Conservation (phyloP, 1,284 basidiomycete species). For the Pascua sp. region DNA sequence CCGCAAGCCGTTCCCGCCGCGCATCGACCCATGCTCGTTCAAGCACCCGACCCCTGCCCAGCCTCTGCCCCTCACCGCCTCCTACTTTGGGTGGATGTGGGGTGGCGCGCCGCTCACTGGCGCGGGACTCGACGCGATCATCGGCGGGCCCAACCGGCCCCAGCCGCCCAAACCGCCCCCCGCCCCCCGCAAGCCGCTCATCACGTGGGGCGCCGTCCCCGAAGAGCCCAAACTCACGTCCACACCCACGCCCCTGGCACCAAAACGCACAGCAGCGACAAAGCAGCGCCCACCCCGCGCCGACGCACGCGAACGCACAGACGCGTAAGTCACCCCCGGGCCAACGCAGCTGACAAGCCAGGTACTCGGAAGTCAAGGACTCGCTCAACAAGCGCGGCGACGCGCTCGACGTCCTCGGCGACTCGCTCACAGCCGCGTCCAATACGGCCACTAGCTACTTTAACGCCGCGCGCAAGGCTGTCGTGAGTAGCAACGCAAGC, state of each 20-base stretch:
- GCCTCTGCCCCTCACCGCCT: constrained; percentile 38
- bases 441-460: constrained; percentile 36
- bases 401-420: constrained; percentile 33
- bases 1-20: constrained; percentile 47
- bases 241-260: constrained; percentile 2
- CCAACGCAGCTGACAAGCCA: no score
- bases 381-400: constrained; percentile 35
- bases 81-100: constrained; percentile 47
- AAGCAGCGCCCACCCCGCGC: constrained; percentile 26
- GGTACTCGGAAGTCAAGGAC: constrained; percentile 43
- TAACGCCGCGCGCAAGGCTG: constrained; percentile 39
- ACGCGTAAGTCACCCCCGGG: constrained; percentile 17
- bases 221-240: not conserved
- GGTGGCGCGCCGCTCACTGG: constrained; percentile 47
- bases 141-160: constrained; percentile 46
- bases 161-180: constrained; percentile 30
- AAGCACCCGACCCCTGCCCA: constrained; percentile 38
- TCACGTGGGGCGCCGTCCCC: constrained; percentile 43
- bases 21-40: constrained; percentile 38
- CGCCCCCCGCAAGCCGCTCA: constrained; percentile 37
- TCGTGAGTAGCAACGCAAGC: constrained; percentile 19
- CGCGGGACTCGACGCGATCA: constrained; percentile 41
- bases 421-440: constrained; percentile 37
- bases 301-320: constrained; percentile 37
- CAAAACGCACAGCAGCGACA: constrained; percentile 2